Percentiles rank a stretch among this genome's conserved stretches.
These are phyloP conservation scores for Somion occarium DNA, from an alignment of 1,284 basidiomycete species.

Conservation along the genomic window DNA sequence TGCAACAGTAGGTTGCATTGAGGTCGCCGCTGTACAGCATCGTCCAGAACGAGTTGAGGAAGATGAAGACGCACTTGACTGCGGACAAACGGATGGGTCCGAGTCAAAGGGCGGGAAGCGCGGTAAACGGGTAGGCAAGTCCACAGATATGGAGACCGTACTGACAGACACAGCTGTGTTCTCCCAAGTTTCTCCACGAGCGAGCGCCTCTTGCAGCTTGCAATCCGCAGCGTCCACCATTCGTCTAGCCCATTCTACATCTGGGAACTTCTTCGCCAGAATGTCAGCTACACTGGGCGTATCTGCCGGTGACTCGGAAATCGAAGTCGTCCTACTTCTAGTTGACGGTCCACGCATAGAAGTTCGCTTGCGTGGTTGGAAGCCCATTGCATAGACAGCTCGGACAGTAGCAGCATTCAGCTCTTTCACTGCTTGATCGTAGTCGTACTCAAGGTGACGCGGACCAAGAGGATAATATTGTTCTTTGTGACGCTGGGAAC, in stretches of 20 bases:
- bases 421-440: constrained; percentile 2
- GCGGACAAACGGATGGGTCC: too few relatives aligned
- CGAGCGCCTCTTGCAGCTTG: constrained; percentile 2
- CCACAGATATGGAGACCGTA: too few relatives aligned
- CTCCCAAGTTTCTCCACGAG: constrained; percentile 3
- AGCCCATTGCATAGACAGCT: neutral
- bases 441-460: constrained; percentile 6
- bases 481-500: neutral
- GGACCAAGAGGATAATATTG: constrained; percentile 4
- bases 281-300: neutral
- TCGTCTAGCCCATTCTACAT: neutral
- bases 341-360: neutral
- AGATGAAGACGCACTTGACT: too few relatives aligned
- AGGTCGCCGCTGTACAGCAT: too few relatives aligned
- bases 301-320: neutral
- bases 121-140: too few relatives aligned
- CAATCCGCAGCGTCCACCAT: neutral
- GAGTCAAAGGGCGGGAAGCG: too few relatives aligned
- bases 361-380: too few relatives aligned
- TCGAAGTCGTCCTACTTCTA: neutral
- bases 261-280: neutral
- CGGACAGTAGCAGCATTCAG: neutral
- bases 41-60: too few relatives aligned
- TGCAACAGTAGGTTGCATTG: too few relatives aligned
- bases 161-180: constrained; percentile 1